phyloP scores from a whole-genome alignment of 1,284 basidiomycete species.

The Farysia itapuensis region DNA sequence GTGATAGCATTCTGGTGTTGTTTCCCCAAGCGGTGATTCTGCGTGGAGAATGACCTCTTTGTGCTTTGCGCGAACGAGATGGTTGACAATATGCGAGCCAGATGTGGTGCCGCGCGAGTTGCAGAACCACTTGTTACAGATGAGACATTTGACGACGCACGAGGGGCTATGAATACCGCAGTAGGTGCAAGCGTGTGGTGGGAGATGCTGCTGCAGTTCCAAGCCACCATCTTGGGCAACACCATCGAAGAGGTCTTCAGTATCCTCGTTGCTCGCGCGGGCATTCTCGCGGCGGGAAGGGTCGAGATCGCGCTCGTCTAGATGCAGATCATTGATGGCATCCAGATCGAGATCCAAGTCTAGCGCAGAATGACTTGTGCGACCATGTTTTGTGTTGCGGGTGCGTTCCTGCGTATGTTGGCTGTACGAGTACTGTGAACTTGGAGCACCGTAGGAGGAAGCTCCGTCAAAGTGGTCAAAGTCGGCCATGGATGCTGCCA shows the following conservation, averaged over 20 bases:
- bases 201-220: conserved; percentile 17
- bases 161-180: conserved; percentile 98
- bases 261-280: neutral
- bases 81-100: conserved; percentile 92
- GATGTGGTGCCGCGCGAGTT: conserved; percentile 98
- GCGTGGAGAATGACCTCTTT: conserved; percentile 96
- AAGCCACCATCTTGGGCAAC: conserved; percentile 11
- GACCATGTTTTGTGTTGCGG: conserved; percentile 7
- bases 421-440: conserved; percentile 40
- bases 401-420: no score
- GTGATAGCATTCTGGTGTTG: conserved; percentile 91
- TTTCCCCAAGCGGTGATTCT: conserved; percentile 93
- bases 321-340: conserved; percentile 40
- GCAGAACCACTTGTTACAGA: conserved; percentile 95
- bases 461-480: conserved; percentile 47
- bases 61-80: conserved; percentile 97
- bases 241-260: conserved; percentile 5
- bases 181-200: conserved; percentile 64
- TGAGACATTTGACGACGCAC: conserved; percentile 92
- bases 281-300: conserved; percentile 1
- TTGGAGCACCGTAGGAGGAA: conserved; percentile 26
- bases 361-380: conserved; percentile 30
- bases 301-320: conserved; percentile 31
- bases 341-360: conserved; percentile 44
- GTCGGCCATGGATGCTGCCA: conserved; percentile 34